A percentile compares a stretch with the other conserved stretches of the same genome.
phyloP scores from a whole-genome alignment of 345 rosid species.

The Camelina hispida region DNA sequence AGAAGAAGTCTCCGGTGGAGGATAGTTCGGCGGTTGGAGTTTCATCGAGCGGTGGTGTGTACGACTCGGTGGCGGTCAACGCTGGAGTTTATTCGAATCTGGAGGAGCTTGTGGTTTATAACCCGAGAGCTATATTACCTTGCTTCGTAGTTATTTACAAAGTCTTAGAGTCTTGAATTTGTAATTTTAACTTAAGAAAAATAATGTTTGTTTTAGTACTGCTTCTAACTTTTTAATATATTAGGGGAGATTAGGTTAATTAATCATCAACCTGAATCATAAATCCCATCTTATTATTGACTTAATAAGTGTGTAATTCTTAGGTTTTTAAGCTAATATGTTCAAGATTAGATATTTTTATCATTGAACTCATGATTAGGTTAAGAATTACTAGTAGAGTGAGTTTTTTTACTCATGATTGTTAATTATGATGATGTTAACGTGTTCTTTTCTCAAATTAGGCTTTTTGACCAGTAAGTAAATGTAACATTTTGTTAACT shows the following conservation, averaged over 20 bases:
- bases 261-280: slow-evolving; percentile 34
- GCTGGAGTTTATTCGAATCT: slow-evolving; percentile 75
- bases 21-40: slow-evolving; percentile 18
- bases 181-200: slow-evolving; percentile 36
- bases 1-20: slow-evolving; percentile 41
- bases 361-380: slow-evolving; percentile 15
- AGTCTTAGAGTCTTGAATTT: slow-evolving; percentile 57
- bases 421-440: neutral
- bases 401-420: neutral
- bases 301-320: neutral
- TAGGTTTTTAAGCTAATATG: slow-evolving; percentile 4
- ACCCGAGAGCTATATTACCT: slow-evolving; percentile 90
- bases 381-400: slow-evolving; percentile 5
- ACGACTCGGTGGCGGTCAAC: slow-evolving; percentile 78
- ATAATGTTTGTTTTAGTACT: slow-evolving; percentile 29
- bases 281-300: slow-evolving; percentile 30
- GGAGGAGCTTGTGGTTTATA: slow-evolving; percentile 81
- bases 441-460: neutral
- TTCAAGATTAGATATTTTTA: neutral
- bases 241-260: slow-evolving; percentile 38
- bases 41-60: slow-evolving; percentile 47
- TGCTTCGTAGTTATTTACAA: slow-evolving; percentile 94
- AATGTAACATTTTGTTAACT: neutral
- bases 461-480: slow-evolving; percentile 8
- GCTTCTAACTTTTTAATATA: slow-evolving; percentile 18